Conservation (phyloP, 1,284 basidiomycete genomes). For the Rhodotorula sp. region DNA sequence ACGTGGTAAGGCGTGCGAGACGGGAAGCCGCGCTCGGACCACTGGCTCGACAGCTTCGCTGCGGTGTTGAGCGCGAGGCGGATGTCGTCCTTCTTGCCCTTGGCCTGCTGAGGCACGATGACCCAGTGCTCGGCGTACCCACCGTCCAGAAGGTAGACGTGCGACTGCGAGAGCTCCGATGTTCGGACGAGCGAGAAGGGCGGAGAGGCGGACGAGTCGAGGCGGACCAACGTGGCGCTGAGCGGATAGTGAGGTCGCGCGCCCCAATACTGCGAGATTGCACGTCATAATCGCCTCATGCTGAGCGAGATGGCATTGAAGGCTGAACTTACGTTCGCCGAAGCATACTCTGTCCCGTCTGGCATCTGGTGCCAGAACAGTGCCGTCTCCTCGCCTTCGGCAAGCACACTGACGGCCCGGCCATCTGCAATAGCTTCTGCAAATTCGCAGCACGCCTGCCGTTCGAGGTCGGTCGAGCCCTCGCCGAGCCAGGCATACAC, state of each 20-base stretch:
- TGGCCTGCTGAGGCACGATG: constrained; percentile 7
- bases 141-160: constrained; percentile 27
- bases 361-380: constrained; percentile 30
- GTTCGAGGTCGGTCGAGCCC: constrained; percentile 23
- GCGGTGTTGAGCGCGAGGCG: constrained; percentile 21
- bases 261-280: constrained; percentile 14
- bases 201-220: neutral
- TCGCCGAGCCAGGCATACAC: constrained; percentile 37
- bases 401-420: constrained; percentile 7
- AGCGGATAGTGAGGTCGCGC: constrained; percentile 5
- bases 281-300: no score
- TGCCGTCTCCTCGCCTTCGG: constrained; percentile 30
- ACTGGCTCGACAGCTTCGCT: constrained; percentile 5
- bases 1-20: constrained; percentile 27
- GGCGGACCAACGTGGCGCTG: neutral
- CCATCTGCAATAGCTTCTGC: constrained; percentile 37
- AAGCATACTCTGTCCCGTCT: constrained; percentile 20
- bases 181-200: neutral
- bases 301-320: no score
- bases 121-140: constrained; percentile 27
- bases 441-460: constrained; percentile 24
- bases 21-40: constrained; percentile 28
- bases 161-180: neutral
- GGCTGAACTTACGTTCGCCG: constrained; percentile 16
- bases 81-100: constrained; percentile 3